phyloP scores from a whole-genome alignment of 139 green algal genomes.

The Chlorella sp. region DNA sequence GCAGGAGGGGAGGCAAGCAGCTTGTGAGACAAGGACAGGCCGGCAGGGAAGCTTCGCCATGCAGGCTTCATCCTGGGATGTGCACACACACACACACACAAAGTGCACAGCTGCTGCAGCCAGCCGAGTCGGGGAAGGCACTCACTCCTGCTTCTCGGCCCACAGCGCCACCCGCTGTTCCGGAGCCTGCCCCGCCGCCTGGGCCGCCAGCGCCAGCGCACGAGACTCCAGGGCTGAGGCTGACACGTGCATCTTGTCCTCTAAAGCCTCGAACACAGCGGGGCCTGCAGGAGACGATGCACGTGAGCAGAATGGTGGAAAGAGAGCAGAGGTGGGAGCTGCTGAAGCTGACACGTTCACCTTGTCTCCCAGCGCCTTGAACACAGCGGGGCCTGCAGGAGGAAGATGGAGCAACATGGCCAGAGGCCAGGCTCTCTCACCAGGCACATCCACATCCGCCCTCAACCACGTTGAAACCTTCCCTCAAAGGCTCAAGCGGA shows the following conservation, averaged over 20 bases:
- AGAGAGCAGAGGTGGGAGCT: too few relatives aligned
- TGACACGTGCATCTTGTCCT: background rate
- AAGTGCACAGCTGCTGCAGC: background rate
- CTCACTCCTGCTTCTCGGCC: conserved; percentile 12
- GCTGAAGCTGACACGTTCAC: background rate
- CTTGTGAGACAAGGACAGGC: too few relatives aligned
- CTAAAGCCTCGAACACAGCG: conserved; percentile 13
- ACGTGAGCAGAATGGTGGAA: too few relatives aligned
- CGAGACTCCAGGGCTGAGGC: background rate
- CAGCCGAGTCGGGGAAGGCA: background rate
- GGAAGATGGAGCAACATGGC: too few relatives aligned
- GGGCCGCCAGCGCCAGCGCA: background rate
- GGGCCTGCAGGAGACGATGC: conserved; percentile 2
- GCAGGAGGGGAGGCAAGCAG: too few relatives aligned
- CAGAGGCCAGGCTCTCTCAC: too few relatives aligned
- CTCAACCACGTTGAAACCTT: too few relatives aligned
- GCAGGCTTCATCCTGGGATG: background rate
- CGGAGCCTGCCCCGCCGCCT: background rate
- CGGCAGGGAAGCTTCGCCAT: too few relatives aligned
- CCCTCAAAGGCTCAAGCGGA: too few relatives aligned
- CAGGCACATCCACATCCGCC: too few relatives aligned
- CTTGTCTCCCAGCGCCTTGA: background rate
- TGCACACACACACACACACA: background rate
- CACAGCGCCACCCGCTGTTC: background rate
- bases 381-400: conserved; percentile 11